Base-by-base conservation (phyloP, 164 flowering plant genomes). In the Magnolia sinica region DNA sequence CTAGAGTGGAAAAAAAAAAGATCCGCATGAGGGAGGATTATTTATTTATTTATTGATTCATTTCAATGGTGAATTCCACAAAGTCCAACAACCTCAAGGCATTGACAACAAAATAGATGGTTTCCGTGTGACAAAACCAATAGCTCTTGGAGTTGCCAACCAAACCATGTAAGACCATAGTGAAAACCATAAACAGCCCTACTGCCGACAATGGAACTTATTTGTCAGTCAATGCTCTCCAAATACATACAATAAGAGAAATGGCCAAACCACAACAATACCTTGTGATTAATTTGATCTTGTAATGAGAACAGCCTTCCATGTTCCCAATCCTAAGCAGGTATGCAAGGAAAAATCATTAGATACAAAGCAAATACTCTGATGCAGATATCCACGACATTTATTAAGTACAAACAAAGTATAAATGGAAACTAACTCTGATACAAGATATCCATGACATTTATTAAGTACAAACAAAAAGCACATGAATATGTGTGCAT, bases 271-370 rank as follows among this genome's bases (percentile, higher is more conserved):
- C 61, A 55, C 61, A 66, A 29, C 23, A 49, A 73, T 83, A 93
- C 98, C 98, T 95, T 95, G 51, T 95, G 98, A 78, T 89, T 86
- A 76, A 89, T 89, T 84, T 96, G 98, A 65, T 96, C 96, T 80
- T 93, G 84, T 51, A 96, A 83, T 45, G 99, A 90, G 83, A 91
- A 96, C 75, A 91, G 76, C 82, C 80, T 86, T 74, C 97, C 90
- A 50, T 64, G 58, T 82, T 90, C 96, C 95, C 91, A 93, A 78
- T 90, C 75, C 99, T 96, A 76, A 76, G 50, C 27, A 81, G 59
- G 64, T 71, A 77, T 22, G 68, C 52, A 74, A 49, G 0, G 71
- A 72, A 66, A 72, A 69, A 55, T 16, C 18, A 45, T 52, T 23
- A 4, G 18, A 37, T 37, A 37, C 45, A 37, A 37, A 37, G 45